A percentile compares a stretch with the other conserved stretches of the same genome.
These are phyloP conservation scores for Hanseniaspora guilliermondii DNA, from an alignment of 805 yeast genomes.

Conservation along the genomic window DNA sequence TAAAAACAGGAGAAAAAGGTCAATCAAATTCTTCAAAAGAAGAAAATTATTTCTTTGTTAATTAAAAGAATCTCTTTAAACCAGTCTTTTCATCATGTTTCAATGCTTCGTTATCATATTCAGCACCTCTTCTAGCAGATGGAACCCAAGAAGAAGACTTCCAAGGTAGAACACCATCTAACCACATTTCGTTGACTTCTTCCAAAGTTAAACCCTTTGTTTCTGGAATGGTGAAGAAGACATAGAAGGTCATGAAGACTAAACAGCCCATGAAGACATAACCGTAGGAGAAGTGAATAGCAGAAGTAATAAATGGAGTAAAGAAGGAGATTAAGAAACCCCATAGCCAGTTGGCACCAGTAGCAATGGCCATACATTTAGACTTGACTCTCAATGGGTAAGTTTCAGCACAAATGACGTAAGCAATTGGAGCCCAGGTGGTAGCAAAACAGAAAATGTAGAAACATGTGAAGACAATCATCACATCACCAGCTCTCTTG, in stretches of 20 bases:
- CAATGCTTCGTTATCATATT: slow-evolving; percentile 9
- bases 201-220: slow-evolving; percentile 70
- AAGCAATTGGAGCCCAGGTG: slow-evolving; percentile 64
- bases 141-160: slow-evolving; percentile 40
- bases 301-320: slow-evolving; percentile 56
- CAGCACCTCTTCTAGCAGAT: slow-evolving; percentile 19
- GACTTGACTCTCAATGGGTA: slow-evolving; percentile 61
- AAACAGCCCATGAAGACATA: slow-evolving; percentile 47
- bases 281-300: slow-evolving; percentile 59
- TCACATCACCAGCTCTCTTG: slow-evolving; percentile 49
- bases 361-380: slow-evolving; percentile 44
- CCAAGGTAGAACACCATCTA: slow-evolving; percentile 32
- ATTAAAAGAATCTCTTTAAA: slow-evolving; percentile 14
- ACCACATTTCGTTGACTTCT: slow-evolving; percentile 56
- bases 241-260: slow-evolving; percentile 44
- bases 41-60: no score
- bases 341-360: slow-evolving; percentile 56
- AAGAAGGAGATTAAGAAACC: slow-evolving; percentile 54
- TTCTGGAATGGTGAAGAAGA: slow-evolving; percentile 57
- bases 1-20: no score
- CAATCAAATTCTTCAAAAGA: no score
- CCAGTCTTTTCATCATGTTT: slow-evolving; percentile 15
- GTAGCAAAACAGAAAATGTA: slow-evolving; percentile 62
- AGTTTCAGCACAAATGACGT: slow-evolving; percentile 52
- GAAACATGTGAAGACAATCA: slow-evolving; percentile 60